Evolutionary conservation across 306 rosid genomes (phyloP).

Genomic region (Rosa lucieae): DNA sequence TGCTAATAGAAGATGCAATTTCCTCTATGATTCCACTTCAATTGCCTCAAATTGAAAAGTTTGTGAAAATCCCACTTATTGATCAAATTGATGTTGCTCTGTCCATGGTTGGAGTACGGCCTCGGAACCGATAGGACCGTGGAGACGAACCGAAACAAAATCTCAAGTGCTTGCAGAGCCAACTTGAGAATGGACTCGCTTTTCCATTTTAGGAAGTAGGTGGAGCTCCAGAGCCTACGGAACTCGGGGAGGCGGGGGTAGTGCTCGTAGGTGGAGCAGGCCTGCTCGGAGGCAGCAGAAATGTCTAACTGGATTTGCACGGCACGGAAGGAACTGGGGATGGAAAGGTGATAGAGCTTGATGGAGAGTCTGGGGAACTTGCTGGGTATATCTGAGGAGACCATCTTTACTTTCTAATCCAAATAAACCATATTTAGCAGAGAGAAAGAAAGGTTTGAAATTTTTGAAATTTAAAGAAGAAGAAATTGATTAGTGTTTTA

Average conservation of each 20-base stretch:
- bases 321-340: constrained; percentile 39
- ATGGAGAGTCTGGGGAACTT: constrained; percentile 60
- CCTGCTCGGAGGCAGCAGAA: constrained; percentile 41
- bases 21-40: constrained; percentile 58
- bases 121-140: constrained; percentile 12
- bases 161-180: constrained; percentile 68
- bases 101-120: constrained; percentile 24
- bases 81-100: constrained; percentile 61
- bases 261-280: constrained; percentile 65
- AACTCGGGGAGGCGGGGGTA: constrained; percentile 68
- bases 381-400: constrained; percentile 43
- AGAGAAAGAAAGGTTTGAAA: too few relatives aligned
- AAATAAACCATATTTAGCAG: constrained; percentile 59
- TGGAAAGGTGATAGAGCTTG: constrained; percentile 33
- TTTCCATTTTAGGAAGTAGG: constrained; percentile 56
- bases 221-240: constrained; percentile 52
- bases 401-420: constrained; percentile 67
- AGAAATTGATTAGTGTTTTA: too few relatives aligned
- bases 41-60: constrained; percentile 57
- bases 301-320: constrained; percentile 40
- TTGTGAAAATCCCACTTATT: constrained; percentile 47
- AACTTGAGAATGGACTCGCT: constrained; percentile 70
- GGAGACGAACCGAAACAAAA: constrained; percentile 65
- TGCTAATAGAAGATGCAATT: constrained; percentile 56
- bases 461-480: not conserved